phyloP scores from a whole-genome alignment of 768 basidiomycete genomes.

The Podaxis pistillaris region DNA sequence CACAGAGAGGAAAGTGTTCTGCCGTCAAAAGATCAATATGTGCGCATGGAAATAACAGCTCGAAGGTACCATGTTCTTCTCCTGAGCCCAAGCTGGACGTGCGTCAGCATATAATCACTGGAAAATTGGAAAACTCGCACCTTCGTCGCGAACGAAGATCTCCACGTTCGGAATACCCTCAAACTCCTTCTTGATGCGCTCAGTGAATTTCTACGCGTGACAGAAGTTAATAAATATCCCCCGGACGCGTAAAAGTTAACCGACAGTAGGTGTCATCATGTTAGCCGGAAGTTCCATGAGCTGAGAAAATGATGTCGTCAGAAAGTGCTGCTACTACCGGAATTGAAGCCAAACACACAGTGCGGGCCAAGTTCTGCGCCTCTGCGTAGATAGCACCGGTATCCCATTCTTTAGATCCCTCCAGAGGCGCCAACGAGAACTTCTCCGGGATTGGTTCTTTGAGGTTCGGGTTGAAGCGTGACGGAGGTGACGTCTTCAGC shows the following conservation, averaged over 20 bases:
- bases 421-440: constrained; percentile 44
- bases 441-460: constrained; percentile 50
- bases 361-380: constrained; percentile 79
- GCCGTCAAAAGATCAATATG: neutral
- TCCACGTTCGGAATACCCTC: constrained; percentile 64
- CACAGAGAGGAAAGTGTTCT: constrained; percentile 87
- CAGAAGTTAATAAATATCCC: neutral
- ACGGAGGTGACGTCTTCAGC: constrained; percentile 71
- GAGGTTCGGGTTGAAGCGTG: constrained; percentile 61
- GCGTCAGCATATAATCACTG: constrained; percentile 7
- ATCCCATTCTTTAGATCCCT: constrained; percentile 62
- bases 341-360: constrained; percentile 39
- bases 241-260: constrained; percentile 17
- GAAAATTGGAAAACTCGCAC: constrained; percentile 32
- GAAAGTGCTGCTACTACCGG: neutral
- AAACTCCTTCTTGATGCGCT: constrained; percentile 69
- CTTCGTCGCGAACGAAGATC: constrained; percentile 71
- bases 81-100: constrained; percentile 68
- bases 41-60: neutral
- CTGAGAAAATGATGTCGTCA: constrained; percentile 33
- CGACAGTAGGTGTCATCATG: constrained; percentile 79
- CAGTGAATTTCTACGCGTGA: constrained; percentile 54
- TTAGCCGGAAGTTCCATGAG: constrained; percentile 86
- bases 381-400: constrained; percentile 70
- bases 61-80: constrained; percentile 72